Evolutionary conservation across 1,284 basidiomycete species (phyloP), one percentile per base, ranked within the genome.

Genomic region (Ceratobasidium sp.): DNA sequence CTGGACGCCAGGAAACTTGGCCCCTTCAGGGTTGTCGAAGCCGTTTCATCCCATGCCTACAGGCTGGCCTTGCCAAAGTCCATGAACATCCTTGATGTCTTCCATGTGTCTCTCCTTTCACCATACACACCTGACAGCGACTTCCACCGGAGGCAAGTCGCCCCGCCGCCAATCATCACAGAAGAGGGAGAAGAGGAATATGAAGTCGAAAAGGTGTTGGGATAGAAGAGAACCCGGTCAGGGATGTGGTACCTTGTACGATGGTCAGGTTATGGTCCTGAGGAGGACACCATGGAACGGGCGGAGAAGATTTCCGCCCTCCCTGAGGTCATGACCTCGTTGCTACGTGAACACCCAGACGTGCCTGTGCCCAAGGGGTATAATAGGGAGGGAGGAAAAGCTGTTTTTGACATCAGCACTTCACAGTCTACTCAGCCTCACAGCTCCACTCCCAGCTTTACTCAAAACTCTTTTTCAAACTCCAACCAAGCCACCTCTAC

Each of bases 1-100:
- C 75, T 80, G 19, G 77, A 78, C 50, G 33, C 63, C 33, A 71
- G 63, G 17, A 73, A 48, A 19, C 36, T 76, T 0, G 80, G 80
- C 4, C 80, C 79, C 0, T 81, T 75, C 76, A 62, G 11, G 0
- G 69, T 81, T 33, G 41, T 31, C 2, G 27, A 69, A 36, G 51
- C 47, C 22, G 36, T 75, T 1, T 27, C 56, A 17, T 57, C 71
- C 11, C 56, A 77, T 53, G 64, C 66, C 62, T 67, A 48, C 76
- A 41, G 33, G 33, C n/a, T 64, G 6, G 4, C 57, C 71, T n/a
- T 59, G 9, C 8, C 44, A 71, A 54, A 60, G 54, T 0, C 66
- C 59, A 1, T 77, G 72, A 22, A 22, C 11, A 11, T 74, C 72
- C 31, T 48, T 62, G 17, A 76, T 75, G 6, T 78, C 75, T 75